Evolutionary conservation across 2,329 filamentous ascomycete species (phyloP).

Genomic region (Cephalotrichum gorgonifer): DNA sequence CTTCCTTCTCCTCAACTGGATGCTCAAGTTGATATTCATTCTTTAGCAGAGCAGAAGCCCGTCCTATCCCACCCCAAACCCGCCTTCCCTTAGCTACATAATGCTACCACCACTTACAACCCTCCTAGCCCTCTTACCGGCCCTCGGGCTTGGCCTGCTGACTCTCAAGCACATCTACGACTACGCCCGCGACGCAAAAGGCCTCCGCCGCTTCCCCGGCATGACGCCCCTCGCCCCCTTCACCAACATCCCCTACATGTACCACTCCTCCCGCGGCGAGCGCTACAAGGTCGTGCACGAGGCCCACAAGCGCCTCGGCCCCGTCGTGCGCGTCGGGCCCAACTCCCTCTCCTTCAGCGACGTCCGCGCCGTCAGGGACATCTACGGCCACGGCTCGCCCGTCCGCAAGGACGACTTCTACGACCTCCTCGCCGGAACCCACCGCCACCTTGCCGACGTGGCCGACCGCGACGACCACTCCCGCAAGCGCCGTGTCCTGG

Average conservation of each 20-base stretch:
- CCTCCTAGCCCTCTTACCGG: not conserved
- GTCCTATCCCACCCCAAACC: not conserved
- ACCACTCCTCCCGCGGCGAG: too few relatives aligned
- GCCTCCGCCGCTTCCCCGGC: not conserved
- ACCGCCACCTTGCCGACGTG: not conserved
- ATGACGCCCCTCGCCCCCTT: not conserved
- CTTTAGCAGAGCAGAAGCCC: not conserved
- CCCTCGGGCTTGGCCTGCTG: not conserved
- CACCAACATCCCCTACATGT: not conserved
- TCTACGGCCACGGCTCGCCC: constrained; percentile 17
- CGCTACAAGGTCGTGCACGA: too few relatives aligned
- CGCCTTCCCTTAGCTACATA: not conserved
- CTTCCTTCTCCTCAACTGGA: too few relatives aligned
- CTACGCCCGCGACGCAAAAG: not conserved
- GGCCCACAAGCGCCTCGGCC: constrained; percentile 9
- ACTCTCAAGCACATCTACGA: not conserved
- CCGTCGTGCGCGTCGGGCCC: constrained; percentile 15
- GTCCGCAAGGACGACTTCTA: not conserved
- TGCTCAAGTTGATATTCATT: not conserved
- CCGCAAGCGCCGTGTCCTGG: not conserved
- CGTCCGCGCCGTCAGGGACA: constrained; percentile 13
- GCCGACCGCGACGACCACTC: not conserved
- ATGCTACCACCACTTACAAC: not conserved
- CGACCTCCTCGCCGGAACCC: not conserved
- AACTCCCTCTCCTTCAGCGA: constrained; percentile 13